A percentile compares a stretch with the other conserved stretches of the same genome.
Evolutionary conservation across 257 asterid genomes (phyloP).

Genomic region (Penstemon eatonii): DNA sequence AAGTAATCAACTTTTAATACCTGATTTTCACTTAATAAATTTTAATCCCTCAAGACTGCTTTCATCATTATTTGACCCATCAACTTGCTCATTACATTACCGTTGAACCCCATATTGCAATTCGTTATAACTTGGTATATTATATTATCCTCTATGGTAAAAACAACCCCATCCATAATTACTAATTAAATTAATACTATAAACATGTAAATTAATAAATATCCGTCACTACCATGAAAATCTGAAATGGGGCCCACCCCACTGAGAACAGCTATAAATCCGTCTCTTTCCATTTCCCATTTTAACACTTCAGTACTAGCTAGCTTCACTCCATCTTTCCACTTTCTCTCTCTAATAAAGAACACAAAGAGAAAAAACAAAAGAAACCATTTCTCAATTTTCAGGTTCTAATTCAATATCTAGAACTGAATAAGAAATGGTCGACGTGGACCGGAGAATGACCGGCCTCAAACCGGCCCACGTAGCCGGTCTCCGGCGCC

Average conservation of each 20-base stretch:
- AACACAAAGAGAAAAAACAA: neutral
- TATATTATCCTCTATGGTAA: neutral
- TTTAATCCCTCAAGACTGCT: neutral
- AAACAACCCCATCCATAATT: constrained; percentile 3
- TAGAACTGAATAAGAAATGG: constrained; percentile 47
- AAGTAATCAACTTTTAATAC: constrained; percentile 32
- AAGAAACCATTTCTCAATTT: constrained; percentile 17
- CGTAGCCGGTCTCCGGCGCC: constrained; percentile 89
- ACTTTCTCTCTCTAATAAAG: constrained; percentile 19
- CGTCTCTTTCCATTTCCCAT: constrained; percentile 32
- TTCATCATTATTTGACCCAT: neutral
- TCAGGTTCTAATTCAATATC: neutral
- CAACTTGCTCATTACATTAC: neutral
- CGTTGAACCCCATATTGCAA: constrained; percentile 27
- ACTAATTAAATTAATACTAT: constrained; percentile 18
- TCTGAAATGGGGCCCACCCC: constrained; percentile 49
- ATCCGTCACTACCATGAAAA: constrained; percentile 36
- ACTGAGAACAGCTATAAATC: constrained; percentile 47
- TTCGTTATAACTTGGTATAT: neutral
- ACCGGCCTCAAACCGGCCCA: constrained; percentile 84
- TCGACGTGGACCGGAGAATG: constrained; percentile 97
- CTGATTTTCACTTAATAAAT: constrained; percentile 22
- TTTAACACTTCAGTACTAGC: constrained; percentile 37
- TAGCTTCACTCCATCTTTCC: constrained; percentile 19
- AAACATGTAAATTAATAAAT: neutral